A percentile compares a stretch with the other conserved stretches of the same genome.
Evolutionary conservation across 2,329 filamentous ascomycete genomes (phyloP).

Genomic region (Lachnum nothofagi): DNA sequence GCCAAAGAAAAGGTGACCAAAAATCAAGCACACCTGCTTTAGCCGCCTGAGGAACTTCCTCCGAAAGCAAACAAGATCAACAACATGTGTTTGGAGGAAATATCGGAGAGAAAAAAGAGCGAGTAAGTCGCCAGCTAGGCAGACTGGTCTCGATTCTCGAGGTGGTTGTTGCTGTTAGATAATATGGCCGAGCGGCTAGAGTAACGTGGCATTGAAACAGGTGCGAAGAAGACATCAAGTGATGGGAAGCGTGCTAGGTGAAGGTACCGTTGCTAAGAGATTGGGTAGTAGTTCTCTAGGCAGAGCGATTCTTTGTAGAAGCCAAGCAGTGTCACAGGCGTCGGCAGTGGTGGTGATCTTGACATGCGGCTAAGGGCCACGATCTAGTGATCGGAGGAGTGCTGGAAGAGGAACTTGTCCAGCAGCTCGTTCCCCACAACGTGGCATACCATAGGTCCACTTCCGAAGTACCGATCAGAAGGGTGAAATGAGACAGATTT

Average conservation of each 20-base stretch:
- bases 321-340: not conserved
- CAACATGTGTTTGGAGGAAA: not conserved
- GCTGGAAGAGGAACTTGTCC: not conserved
- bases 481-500: constrained; percentile 5
- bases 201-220: not conserved
- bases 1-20: not conserved
- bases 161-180: no score
- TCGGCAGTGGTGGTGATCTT: not conserved
- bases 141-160: not conserved
- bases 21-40: not conserved
- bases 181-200: not conserved
- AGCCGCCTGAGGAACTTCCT: not conserved
- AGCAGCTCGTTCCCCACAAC: not conserved
- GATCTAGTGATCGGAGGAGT: constrained; percentile 1
- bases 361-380: not conserved
- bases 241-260: no score
- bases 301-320: not conserved
- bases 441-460: constrained; percentile 5
- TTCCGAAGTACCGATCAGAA: constrained; percentile 8
- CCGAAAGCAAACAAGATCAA: not conserved
- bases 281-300: not conserved
- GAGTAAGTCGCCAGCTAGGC: not conserved
- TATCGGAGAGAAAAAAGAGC: not conserved
- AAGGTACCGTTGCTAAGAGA: not conserved
- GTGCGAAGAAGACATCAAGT: no score